phyloP scores from a whole-genome alignment of 345 rosid species.

The Eucalyptus fibrosa region DNA sequence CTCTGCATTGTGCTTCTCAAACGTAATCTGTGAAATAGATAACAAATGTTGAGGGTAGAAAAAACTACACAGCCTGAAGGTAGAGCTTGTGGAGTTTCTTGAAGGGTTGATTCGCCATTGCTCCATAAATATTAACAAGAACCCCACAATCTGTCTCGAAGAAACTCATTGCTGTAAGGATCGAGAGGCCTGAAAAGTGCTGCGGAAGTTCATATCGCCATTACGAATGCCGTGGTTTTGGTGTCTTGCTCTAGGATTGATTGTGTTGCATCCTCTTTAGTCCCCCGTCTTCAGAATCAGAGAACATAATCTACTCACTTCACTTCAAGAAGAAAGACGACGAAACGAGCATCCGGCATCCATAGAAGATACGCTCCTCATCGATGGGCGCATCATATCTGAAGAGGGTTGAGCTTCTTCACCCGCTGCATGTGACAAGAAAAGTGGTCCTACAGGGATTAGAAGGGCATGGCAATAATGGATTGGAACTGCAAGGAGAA shows the following conservation, averaged over 20 bases:
- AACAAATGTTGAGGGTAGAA: background rate
- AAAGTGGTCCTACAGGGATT: background rate
- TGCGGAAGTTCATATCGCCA: background rate
- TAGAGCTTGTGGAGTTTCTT: background rate
- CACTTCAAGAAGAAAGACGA: background rate
- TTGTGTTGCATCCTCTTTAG: background rate
- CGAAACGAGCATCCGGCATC: background rate
- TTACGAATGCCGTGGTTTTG: background rate
- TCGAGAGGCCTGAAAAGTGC: background rate
- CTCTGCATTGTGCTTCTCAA: background rate
- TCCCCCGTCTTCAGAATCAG: background rate
- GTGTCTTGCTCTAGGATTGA: background rate
- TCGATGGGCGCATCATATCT: background rate
- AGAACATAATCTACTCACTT: background rate
- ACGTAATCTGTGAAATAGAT: background rate
- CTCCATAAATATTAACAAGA: background rate
- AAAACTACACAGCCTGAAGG: background rate
- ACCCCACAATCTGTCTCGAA: background rate
- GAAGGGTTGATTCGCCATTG: background rate
- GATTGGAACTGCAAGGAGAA: background rate
- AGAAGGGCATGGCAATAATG: background rate
- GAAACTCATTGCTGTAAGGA: background rate
- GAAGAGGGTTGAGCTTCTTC: background rate
- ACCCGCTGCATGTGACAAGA: background rate
- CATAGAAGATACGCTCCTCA: background rate